These are phyloP conservation scores for Immersiporthe knoxdaviesiana DNA, from an alignment of 2,329 filamentous ascomycete species.

Conservation along the genomic window DNA sequence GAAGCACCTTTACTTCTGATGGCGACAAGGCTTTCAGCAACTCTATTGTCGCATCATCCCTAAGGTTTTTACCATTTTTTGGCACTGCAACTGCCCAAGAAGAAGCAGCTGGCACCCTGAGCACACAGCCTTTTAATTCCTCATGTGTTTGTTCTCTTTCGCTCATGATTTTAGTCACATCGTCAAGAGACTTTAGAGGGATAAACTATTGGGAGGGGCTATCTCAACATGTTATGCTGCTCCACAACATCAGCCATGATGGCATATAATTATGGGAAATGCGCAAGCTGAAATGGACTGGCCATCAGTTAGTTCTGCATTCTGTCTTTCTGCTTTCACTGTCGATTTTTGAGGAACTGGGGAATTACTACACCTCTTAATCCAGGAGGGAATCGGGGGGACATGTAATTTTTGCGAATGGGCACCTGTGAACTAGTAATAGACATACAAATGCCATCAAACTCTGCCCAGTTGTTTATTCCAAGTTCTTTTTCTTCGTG, in stretches of 20 bases:
- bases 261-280: slow-evolving; percentile 8
- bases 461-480: too few relatives aligned
- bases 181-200: not conserved
- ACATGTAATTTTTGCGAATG: not conserved
- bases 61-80: too few relatives aligned
- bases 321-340: slow-evolving; percentile 4
- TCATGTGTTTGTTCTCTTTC: not conserved
- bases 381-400: not conserved
- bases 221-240: slow-evolving; percentile 1
- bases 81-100: not conserved
- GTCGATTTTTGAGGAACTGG: not conserved
- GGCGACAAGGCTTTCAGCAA: slow-evolving; percentile 1
- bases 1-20: slow-evolving; percentile 42
- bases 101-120: not conserved
- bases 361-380: not conserved
- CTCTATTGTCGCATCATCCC: too few relatives aligned
- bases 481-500: too few relatives aligned
- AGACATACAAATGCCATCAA: slow-evolving; percentile 10
- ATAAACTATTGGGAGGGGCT: not conserved
- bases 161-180: not conserved
- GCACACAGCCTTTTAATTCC: not conserved
- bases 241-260: slow-evolving; percentile 11
- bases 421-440: slow-evolving; percentile 10
- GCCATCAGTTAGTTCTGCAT: slow-evolving; percentile 21
- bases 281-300: slow-evolving; percentile 16